Conservation (phyloP, 352 stramenopile species). For the Phytophthora melonis region DNA sequence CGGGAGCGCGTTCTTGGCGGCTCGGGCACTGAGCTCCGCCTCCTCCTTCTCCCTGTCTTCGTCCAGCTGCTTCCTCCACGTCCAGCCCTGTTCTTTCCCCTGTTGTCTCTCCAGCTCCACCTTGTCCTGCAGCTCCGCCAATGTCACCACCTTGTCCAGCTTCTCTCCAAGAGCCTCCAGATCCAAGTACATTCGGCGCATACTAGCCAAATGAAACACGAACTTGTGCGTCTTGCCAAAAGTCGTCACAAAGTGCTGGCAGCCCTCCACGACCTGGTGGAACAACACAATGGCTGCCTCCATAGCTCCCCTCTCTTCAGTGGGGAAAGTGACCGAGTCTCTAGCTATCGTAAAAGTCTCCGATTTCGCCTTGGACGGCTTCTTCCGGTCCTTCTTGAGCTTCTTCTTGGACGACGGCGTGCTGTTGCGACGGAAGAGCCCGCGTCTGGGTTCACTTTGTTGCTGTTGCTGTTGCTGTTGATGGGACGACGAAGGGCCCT, state of each 20-base stretch:
- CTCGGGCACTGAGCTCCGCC: conserved; percentile 3
- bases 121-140: conserved; percentile 1
- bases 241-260: conserved; percentile 11
- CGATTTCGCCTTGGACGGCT: conserved; percentile 10
- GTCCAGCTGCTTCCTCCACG: conserved; percentile 20
- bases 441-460: neutral
- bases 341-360: neutral
- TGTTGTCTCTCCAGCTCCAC: neutral
- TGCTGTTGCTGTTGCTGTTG: too few relatives aligned
- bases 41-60: conserved; percentile 24
- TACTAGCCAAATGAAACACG: conserved; percentile 36
- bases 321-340: neutral
- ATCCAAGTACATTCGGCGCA: conserved; percentile 33
- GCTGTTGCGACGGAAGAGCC: conserved; percentile 23
- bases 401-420: conserved; percentile 22
- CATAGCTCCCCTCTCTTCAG: neutral
- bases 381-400: neutral
- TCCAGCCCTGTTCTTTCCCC: neutral
- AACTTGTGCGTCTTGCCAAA: conserved; percentile 29
- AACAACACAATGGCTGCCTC: conserved; percentile 2
- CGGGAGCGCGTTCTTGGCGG: conserved; percentile 24
- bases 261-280: conserved; percentile 6
- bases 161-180: conserved; percentile 5
- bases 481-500: neutral
- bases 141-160: conserved; percentile 16